Conservation (phyloP, 2,329 filamentous ascomycete genomes). For the Albophoma yamanashiensis region DNA sequence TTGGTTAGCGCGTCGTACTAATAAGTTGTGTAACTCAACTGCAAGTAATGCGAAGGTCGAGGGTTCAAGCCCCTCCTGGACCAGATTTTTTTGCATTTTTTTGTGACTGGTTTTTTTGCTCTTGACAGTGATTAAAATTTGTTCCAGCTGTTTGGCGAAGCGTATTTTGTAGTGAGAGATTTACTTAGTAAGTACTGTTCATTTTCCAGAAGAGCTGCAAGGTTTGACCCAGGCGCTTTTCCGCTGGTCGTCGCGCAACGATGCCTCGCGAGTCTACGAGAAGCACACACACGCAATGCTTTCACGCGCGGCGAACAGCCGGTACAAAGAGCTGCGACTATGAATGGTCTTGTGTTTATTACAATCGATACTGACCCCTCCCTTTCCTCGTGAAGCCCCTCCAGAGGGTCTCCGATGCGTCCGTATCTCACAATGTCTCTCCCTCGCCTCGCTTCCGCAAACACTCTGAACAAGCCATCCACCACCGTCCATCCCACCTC, state of each 20-base stretch:
- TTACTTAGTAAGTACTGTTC: no score
- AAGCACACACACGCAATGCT: no score
- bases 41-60: constrained; percentile 1
- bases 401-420: not conserved
- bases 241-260: not conserved
- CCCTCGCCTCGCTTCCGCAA: not conserved
- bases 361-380: constrained; percentile 3
- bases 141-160: no score
- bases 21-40: not conserved
- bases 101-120: not conserved
- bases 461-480: not conserved
- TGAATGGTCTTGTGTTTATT: constrained; percentile 2
- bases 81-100: not conserved
- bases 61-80: not conserved
- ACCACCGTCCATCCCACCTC: not conserved
- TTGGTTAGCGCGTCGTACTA: constrained; percentile 1
- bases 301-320: not conserved
- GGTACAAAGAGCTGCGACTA: not conserved
- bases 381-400: not conserved
- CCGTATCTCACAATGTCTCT: not conserved
- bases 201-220: not conserved
- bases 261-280: no score
- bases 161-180: no score
- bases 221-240: not conserved
- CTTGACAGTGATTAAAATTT: no score